Base-by-base conservation (phyloP, 2,329 filamentous ascomycete species). In the Aspergillus phoenicis region DNA sequence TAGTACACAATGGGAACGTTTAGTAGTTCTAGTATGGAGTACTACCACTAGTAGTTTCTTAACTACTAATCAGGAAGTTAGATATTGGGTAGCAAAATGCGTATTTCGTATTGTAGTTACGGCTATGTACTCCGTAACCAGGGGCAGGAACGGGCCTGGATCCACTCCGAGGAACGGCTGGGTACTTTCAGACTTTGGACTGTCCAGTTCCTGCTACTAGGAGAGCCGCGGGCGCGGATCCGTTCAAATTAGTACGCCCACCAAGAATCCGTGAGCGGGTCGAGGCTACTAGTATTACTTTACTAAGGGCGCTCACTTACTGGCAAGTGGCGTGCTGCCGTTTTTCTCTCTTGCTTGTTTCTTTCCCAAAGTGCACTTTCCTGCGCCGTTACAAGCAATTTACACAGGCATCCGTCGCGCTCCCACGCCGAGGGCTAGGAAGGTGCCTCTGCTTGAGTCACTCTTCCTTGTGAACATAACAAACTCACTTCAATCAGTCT, bases 361-460 rank as follows among this genome's bases (percentile, higher is more conserved):
- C 13, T 24, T 30, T 15, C 24, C 26, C 15, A 15, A 15, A 26
- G 22, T 49, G 24, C 45, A 15, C 15, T 13, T 49, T 30, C 26
- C 22, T 49, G 13, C 15, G 8, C 45, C 8, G 24, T 30, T 49
- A 15, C 24, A 49, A 48, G 15, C 22, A 49, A 11, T 36, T 6
- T 8, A 49, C 15, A 49, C 24, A 47, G 22, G 43, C 13, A 17
- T 30, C 15, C 8, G n/a, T 8, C 45, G 24, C 45, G 24, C 22
- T 49, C 17, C 24, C 15, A 30, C 45, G 22, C 45, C 33, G 48
- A 52, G 56, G 36, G 45, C 26, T 51, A 54, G 51, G 60, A 62
- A 52, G 41, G 57, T 60, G 49, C 58, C 64, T 60, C 52, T 54
- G 52, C 22, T 24, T 11, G 55, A 57, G 57, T 63, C 45, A 58